Evolutionary conservation across 352 stramenopile genomes (phyloP).

Genomic region (Thraustochytrium striatum): DNA sequence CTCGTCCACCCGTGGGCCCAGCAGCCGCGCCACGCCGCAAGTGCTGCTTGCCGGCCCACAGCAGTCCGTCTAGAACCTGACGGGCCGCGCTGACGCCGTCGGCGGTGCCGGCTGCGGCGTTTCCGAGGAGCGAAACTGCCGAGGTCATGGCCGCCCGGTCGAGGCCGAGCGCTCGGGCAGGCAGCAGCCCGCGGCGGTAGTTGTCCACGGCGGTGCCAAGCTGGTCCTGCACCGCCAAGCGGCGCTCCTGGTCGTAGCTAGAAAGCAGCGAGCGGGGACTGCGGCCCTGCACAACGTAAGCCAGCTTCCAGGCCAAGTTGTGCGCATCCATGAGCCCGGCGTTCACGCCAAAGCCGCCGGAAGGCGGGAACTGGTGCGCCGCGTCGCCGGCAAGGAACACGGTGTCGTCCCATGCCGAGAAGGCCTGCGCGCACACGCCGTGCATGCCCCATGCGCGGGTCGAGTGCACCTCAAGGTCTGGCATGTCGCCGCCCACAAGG

Average conservation of each 20-base stretch:
- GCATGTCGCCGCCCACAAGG: constrained; percentile 54
- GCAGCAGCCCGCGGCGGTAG: constrained; percentile 72
- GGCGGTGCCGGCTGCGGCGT: background rate
- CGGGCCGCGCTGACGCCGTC: background rate
- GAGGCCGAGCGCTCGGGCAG: constrained; percentile 23
- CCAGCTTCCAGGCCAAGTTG: constrained; percentile 86
- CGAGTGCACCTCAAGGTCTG: constrained; percentile 71
- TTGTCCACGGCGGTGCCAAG: constrained; percentile 75
- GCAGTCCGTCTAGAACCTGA: background rate
- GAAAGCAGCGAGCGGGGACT: constrained; percentile 57
- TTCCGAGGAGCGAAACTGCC: background rate
- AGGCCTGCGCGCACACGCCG: constrained; percentile 73
- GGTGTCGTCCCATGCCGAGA: constrained; percentile 57
- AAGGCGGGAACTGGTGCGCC: constrained; percentile 83
- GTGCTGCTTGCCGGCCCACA: constrained; percentile 31
- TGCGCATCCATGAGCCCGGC: constrained; percentile 82
- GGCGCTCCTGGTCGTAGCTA: constrained; percentile 73
- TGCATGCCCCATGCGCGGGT: constrained; percentile 83
- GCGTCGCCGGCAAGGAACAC: constrained; percentile 83
- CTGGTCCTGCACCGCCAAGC: constrained; percentile 67
- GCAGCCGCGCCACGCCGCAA: background rate
- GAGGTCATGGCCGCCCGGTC: constrained; percentile 10
- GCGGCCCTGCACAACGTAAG: constrained; percentile 61
- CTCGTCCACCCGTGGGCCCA: background rate
- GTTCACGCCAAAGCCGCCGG: constrained; percentile 86